A percentile compares a stretch with the other conserved stretches of the same genome.
These are phyloP conservation scores for Solanum corneliomulleri DNA, from an alignment of 257 asterid species.

Conservation along the genomic window DNA sequence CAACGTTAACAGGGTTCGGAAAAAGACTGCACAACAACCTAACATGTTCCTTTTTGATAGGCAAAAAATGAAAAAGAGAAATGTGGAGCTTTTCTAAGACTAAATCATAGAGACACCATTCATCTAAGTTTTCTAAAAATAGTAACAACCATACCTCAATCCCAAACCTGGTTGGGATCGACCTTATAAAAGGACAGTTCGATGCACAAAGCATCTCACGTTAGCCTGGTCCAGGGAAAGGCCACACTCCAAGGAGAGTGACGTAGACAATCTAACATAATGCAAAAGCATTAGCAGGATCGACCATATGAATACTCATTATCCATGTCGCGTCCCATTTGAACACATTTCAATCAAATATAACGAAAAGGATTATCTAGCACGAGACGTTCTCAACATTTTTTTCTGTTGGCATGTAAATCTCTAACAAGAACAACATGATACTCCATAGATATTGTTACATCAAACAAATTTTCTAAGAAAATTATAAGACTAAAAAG, in stretches of 20 bases:
- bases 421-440: background rate
- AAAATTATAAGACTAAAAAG: background rate
- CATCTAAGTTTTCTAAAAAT: background rate
- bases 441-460: background rate
- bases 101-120: background rate
- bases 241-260: background rate
- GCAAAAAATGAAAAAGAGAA: background rate
- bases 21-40: background rate
- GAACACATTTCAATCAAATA: background rate
- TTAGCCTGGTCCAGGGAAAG: background rate
- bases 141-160: background rate
- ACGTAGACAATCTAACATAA: background rate
- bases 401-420: background rate
- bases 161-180: background rate
- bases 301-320: background rate
- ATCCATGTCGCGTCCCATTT: background rate
- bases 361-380: background rate
- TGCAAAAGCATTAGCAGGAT: background rate
- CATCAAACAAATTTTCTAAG: background rate
- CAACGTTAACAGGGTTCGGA: background rate
- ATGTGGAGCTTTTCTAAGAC: background rate
- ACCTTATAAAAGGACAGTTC: background rate
- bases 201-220: background rate
- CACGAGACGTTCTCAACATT: background rate
- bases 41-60: background rate